phyloP scores from a whole-genome alignment of 805 yeast species.

The Saccharomycopsis schoenii region DNA sequence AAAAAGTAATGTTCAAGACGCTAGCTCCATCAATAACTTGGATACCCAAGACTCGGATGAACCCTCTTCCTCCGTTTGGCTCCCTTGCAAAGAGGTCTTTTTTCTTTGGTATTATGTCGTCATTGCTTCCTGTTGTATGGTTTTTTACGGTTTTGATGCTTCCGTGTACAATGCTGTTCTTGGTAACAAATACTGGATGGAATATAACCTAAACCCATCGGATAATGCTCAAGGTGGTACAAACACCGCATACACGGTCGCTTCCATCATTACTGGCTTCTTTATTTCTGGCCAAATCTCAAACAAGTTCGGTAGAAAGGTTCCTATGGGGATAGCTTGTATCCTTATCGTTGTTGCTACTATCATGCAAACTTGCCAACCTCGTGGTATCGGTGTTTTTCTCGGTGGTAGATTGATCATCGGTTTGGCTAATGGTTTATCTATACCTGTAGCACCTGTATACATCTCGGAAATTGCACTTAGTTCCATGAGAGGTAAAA shows the following conservation, averaged over 20 bases:
- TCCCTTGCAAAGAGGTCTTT: constrained; percentile 8
- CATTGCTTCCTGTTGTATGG: constrained; percentile 21
- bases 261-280: constrained; percentile 20
- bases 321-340: constrained; percentile 16
- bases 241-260: constrained; percentile 21
- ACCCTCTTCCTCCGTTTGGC: neutral
- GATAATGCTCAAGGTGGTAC: constrained; percentile 20
- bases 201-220: constrained; percentile 19
- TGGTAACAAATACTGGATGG: constrained; percentile 20
- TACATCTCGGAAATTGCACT: constrained; percentile 35
- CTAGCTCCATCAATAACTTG: neutral
- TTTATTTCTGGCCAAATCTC: constrained; percentile 20
- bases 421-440: constrained; percentile 35
- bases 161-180: constrained; percentile 22
- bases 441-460: constrained; percentile 33
- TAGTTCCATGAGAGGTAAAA: constrained; percentile 33
- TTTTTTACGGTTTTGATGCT: constrained; percentile 22
- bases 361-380: constrained; percentile 18
- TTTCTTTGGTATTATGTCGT: constrained; percentile 19
- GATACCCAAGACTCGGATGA: neutral
- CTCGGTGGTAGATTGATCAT: constrained; percentile 32
- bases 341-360: constrained; percentile 14
- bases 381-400: constrained; percentile 16
- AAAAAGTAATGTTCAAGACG: neutral
- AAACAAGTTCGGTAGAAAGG: constrained; percentile 18